phyloP scores from a whole-genome alignment of 371 early-diverging fungal genomes.

The Coemansia linderi region DNA sequence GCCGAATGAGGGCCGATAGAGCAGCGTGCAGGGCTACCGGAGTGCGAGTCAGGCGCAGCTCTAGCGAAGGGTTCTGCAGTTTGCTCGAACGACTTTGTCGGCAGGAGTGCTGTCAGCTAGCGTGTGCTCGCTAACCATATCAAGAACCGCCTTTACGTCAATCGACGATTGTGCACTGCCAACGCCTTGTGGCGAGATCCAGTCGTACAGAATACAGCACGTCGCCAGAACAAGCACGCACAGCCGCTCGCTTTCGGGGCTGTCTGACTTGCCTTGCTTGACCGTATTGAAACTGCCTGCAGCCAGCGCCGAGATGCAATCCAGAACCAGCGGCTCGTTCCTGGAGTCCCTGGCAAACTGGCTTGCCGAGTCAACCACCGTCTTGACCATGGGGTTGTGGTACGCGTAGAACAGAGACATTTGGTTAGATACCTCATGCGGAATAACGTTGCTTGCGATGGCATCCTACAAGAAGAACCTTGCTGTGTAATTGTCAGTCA shows the following conservation, averaged over 20 bases:
- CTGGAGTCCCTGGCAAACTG: conserved; percentile 55
- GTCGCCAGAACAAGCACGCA: conserved; percentile 86
- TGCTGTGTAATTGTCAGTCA: no score
- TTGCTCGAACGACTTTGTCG: conserved; percentile 38
- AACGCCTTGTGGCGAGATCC: conserved; percentile 78
- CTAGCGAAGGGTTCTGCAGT: conserved; percentile 46
- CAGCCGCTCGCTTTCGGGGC: conserved; percentile 59
- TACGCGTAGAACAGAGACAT: conserved; percentile 95
- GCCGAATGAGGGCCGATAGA: neutral
- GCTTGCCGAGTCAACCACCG: conserved; percentile 74
- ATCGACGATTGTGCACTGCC: conserved; percentile 75
- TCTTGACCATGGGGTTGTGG: conserved; percentile 88
- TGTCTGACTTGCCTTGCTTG: conserved; percentile 46
- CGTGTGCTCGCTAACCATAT: conserved; percentile 24
- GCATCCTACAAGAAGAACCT: conserved; percentile 32
- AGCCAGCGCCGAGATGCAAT: conserved; percentile 44
- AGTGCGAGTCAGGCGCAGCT: neutral
- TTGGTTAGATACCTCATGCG: conserved; percentile 85
- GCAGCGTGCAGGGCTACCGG: neutral
- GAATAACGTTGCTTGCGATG: conserved; percentile 58
- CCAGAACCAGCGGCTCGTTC: conserved; percentile 33
- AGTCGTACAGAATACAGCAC: conserved; percentile 87
- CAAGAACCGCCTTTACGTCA: conserved; percentile 63
- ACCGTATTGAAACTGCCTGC: conserved; percentile 41
- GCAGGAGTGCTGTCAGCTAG: conserved; percentile 41